These are phyloP conservation scores for Lophiotrema nucula DNA, from an alignment of 495 filamentous ascomycete genomes.

Conservation along the genomic window DNA sequence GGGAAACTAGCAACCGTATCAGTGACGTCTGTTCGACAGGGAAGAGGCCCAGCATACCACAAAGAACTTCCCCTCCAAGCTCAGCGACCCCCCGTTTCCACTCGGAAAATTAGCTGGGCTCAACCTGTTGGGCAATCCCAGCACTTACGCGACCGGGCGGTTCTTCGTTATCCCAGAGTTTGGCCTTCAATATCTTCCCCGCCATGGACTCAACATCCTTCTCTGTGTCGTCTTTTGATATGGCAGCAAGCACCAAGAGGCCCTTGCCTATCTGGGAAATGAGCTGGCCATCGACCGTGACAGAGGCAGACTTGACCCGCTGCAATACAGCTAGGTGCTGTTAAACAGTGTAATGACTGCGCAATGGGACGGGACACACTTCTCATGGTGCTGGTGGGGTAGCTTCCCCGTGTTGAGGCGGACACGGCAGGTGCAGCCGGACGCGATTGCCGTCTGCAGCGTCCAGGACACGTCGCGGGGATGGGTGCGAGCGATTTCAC, in stretches of 20 bases:
- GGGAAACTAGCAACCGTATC: conserved; percentile 67
- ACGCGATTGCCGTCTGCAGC: background rate
- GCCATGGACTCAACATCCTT: conserved; percentile 85
- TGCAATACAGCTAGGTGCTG: conserved; percentile 78
- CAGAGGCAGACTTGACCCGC: conserved; percentile 93
- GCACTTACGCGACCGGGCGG: conserved; percentile 27
- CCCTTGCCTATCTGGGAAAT: conserved; percentile 89
- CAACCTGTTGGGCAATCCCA: no score
- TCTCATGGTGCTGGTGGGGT: conserved; percentile 19
- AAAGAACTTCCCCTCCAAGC: conserved; percentile 84
- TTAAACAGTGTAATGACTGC: background rate
- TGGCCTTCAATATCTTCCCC: conserved; percentile 81
- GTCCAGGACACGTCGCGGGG: background rate
- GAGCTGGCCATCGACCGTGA: conserved; percentile 88
- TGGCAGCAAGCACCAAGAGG: conserved; percentile 84
- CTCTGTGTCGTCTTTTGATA: conserved; percentile 84
- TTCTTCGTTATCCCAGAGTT: conserved; percentile 78
- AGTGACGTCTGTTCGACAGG: background rate
- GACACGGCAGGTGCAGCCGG: background rate
- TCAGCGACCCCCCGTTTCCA: conserved; percentile 89
- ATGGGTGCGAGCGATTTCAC: background rate
- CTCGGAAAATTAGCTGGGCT: no score
- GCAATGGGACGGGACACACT: conserved; percentile 8
- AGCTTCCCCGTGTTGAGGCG: background rate
- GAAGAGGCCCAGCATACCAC: conserved; percentile 57